These are phyloP conservation scores for Trematosphaeria pertusa DNA, from an alignment of 2,329 filamentous ascomycete genomes.

Conservation along the genomic window DNA sequence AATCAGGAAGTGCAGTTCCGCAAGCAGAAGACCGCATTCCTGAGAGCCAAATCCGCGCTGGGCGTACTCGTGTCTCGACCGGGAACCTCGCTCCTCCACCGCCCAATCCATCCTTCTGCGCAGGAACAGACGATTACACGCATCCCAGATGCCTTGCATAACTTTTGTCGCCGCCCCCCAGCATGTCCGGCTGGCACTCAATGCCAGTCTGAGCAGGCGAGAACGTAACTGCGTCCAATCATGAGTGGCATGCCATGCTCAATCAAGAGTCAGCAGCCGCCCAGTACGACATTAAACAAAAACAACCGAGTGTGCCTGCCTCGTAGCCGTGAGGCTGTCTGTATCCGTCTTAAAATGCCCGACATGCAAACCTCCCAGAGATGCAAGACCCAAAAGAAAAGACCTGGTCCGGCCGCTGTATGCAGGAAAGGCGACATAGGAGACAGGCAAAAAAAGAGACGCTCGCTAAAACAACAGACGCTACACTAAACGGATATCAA, in stretches of 20 bases:
- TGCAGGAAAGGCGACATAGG: constrained; percentile 34
- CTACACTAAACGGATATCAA: constrained; percentile 54
- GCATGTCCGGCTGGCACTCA: constrained; percentile 48
- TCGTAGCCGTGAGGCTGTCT: constrained; percentile 55
- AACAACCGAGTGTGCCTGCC: constrained; percentile 49
- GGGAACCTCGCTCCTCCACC: constrained; percentile 12
- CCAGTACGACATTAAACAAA: constrained; percentile 51
- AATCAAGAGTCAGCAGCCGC: constrained; percentile 44
- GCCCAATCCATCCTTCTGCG: constrained; percentile 24
- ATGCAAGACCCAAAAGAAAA: constrained; percentile 50
- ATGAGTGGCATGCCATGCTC: constrained; percentile 49
- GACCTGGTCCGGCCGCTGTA: constrained; percentile 46
- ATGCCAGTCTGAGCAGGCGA: constrained; percentile 45
- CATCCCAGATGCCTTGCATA: constrained; percentile 49
- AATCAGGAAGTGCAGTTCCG: constrained; percentile 41
- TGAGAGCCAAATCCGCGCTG: constrained; percentile 38
- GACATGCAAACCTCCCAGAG: constrained; percentile 54
- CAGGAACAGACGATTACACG: constrained; percentile 43
- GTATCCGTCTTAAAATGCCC: constrained; percentile 52
- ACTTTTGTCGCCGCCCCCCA: constrained; percentile 48
- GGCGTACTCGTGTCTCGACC: constrained; percentile 40
- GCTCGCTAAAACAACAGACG: constrained; percentile 54
- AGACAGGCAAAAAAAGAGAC: constrained; percentile 45
- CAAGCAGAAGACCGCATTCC: constrained; percentile 47
- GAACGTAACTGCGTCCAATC: constrained; percentile 41